These are phyloP conservation scores for Lactifluus rugatus DNA, from an alignment of 768 basidiomycete genomes.

Conservation along the genomic window DNA sequence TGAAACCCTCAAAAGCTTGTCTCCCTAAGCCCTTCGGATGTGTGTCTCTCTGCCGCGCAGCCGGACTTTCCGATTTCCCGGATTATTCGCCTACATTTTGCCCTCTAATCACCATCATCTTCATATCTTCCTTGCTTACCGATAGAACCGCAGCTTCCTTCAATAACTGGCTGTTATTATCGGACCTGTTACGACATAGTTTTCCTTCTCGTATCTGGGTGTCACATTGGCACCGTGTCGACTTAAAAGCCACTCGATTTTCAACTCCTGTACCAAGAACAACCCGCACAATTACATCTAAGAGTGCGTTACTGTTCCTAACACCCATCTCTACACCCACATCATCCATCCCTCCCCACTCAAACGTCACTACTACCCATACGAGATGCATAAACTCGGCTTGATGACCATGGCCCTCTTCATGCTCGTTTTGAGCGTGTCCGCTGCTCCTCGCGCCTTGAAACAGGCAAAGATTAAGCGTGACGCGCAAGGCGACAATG, in stretches of 20 bases:
- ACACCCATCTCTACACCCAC: background rate
- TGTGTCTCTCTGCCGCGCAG: background rate
- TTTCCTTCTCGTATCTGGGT: background rate
- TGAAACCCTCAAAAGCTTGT: background rate
- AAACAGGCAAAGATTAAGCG: slow-evolving; percentile 26
- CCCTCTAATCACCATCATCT: slow-evolving; percentile 6
- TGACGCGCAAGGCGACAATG: slow-evolving; percentile 3
- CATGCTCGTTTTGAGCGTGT: slow-evolving; percentile 6
- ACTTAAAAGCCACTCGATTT: background rate
- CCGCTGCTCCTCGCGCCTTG: slow-evolving; percentile 17
- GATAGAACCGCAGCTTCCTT: background rate
- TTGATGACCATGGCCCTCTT: background rate
- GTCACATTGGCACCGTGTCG: background rate
- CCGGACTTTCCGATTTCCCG: background rate
- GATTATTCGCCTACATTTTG: background rate
- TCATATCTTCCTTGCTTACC: background rate
- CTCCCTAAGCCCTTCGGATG: background rate
- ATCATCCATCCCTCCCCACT: no score
- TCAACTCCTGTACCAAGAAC: background rate
- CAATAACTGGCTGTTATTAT: background rate
- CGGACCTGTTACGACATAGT: background rate
- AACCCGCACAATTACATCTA: background rate
- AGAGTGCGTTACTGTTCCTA: background rate
- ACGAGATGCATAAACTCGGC: background rate
- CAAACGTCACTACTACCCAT: background rate